phyloP scores from a whole-genome alignment of 805 yeast genomes.

The Candida maris region DNA sequence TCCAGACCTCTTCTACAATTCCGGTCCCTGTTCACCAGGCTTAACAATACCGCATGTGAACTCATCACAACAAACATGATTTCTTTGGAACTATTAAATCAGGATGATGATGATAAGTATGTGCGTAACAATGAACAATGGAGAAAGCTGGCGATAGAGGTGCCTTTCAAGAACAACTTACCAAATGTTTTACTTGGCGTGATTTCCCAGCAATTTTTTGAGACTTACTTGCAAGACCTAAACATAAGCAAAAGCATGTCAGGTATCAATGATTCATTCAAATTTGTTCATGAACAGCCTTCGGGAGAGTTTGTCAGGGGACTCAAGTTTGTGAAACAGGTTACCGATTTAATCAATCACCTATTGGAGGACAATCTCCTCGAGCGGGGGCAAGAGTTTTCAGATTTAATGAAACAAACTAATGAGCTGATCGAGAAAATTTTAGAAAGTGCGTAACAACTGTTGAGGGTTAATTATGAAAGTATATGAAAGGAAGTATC shows the following conservation, averaged over 20 bases:
- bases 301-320: conserved; percentile 18
- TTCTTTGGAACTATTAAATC: conserved; percentile 47
- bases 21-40: conserved; percentile 57
- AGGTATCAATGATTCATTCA: conserved; percentile 18
- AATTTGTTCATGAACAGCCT: conserved; percentile 19
- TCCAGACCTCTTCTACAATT: conserved; percentile 64
- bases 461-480: not conserved
- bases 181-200: conserved; percentile 66
- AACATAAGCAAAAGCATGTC: conserved; percentile 13
- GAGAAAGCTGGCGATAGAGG: conserved; percentile 48
- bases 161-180: conserved; percentile 58
- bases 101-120: conserved; percentile 52
- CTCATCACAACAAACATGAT: conserved; percentile 50
- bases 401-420: conserved; percentile 9
- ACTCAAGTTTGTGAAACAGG: conserved; percentile 24
- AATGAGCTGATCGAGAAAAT: conserved; percentile 12
- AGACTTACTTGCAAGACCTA: conserved; percentile 22
- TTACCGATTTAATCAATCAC: conserved; percentile 18
- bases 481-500: not conserved
- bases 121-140: conserved; percentile 46
- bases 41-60: conserved; percentile 49
- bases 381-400: conserved; percentile 9
- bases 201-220: conserved; percentile 51
- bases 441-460: conserved; percentile 1
- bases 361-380: conserved; percentile 18